These are phyloP conservation scores for Rhododendron ferrugineum DNA, from an alignment of 148 eudicot species.

Conservation along the genomic window DNA sequence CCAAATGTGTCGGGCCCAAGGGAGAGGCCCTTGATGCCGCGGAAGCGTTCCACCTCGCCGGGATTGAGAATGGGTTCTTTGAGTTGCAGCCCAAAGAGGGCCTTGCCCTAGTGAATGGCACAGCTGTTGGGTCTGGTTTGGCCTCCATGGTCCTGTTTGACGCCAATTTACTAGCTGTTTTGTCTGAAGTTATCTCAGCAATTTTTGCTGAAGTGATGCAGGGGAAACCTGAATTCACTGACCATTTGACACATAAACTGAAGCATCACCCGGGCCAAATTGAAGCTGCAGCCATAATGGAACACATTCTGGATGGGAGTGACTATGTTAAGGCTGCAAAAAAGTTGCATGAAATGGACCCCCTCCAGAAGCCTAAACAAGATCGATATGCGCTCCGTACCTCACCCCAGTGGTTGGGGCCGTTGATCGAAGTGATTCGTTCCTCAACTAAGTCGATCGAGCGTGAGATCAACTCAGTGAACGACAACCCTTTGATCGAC, in stretches of 20 bases:
- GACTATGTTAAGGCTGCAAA: conserved; percentile 17
- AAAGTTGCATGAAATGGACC: conserved; percentile 19
- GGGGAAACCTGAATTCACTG: conserved; percentile 19
- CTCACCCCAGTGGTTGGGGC: conserved; percentile 18
- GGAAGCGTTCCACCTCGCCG: conserved; percentile 12
- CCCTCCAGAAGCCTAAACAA: conserved; percentile 24
- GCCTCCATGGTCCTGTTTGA: conserved; percentile 20
- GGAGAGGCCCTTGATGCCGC: conserved; percentile 17
- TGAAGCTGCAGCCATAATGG: conserved; percentile 31
- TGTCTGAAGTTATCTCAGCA: conserved; percentile 22
- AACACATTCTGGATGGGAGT: conserved; percentile 24
- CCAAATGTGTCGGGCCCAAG: conserved; percentile 19
- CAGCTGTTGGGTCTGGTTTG: conserved; percentile 17
- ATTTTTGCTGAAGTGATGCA: conserved; percentile 22
- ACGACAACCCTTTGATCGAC: conserved; percentile 20
- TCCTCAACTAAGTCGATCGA: conserved; percentile 19
- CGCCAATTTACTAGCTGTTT: conserved; percentile 9
- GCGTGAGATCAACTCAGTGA: conserved; percentile 23
- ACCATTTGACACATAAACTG: conserved; percentile 21
- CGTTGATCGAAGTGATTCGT: conserved; percentile 19
- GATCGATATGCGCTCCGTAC: conserved; percentile 21
- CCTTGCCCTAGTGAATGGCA: conserved; percentile 27
- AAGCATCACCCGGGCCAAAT: conserved; percentile 26
- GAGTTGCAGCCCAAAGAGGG: conserved; percentile 33
- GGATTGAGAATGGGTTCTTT: conserved; percentile 20